Conservation (phyloP, 2,329 filamentous ascomycete genomes). For the Fusarium palustre region DNA sequence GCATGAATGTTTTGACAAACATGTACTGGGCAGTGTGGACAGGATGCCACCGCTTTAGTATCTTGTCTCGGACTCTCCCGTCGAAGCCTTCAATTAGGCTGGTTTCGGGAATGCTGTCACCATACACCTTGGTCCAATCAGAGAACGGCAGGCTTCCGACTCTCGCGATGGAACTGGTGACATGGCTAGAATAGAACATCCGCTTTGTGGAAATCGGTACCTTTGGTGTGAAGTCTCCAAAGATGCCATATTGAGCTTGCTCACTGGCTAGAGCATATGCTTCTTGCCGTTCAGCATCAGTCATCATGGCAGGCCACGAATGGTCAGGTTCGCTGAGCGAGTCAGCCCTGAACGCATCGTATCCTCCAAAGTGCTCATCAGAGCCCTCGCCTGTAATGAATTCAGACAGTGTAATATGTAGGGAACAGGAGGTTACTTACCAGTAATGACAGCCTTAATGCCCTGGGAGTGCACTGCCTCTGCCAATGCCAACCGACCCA, state of each 20-base stretch:
- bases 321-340: background rate
- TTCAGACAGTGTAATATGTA: background rate
- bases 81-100: background rate
- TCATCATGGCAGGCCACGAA: slow-evolving; percentile 6
- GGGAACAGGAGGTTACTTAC: background rate
- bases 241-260: slow-evolving; percentile 2
- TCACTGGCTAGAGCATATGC: background rate
- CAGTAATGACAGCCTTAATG: slow-evolving; percentile 2
- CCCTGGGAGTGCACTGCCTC: slow-evolving; percentile 3
- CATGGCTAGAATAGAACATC: background rate
- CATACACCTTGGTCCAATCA: background rate
- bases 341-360: background rate
- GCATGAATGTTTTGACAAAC: slow-evolving; percentile 5
- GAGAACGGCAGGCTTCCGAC: slow-evolving; percentile 6
- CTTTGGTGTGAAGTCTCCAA: background rate
- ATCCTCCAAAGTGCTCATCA: slow-evolving; percentile 4
- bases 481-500: slow-evolving; percentile 2
- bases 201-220: background rate
- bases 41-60: background rate
- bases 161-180: slow-evolving; percentile 4
- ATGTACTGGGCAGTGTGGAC: slow-evolving; percentile 2
- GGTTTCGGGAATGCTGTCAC: background rate
- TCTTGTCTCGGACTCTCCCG: background rate
- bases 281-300: background rate
- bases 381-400: background rate